Evolutionary conservation across 108 stramenopile species (phyloP), one percentile per base, ranked within the genome.

Genomic region (Chaetoceros tenuissimus): DNA sequence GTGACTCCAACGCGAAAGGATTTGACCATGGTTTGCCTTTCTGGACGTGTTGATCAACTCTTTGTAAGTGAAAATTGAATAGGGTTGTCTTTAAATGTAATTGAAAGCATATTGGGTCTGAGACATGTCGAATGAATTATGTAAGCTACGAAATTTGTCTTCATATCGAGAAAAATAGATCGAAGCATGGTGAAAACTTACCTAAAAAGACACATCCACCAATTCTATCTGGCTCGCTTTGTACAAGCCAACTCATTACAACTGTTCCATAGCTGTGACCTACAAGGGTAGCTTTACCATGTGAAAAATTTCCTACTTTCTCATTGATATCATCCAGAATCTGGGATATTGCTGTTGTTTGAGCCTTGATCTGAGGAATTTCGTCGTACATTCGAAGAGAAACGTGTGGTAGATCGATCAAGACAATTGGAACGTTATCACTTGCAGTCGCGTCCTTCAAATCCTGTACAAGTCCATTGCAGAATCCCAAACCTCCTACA

Each of bases 51-150:
- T 51, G 49, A 26, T 54, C 53, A 21, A 54, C 53, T 22, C 53
- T 17, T 17, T 54, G 26, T 25, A 54, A 29, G 25, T 54, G 53
- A 54, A 54, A 54, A 25, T 54, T 54, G 53, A 54, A 54, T 19
- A 54, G 53, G 5, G 21, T 54, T 29, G 26, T 29, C 25, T 8
- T 31, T 5, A 21, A 17, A 22, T 54, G 53, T 22, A 54, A 19
- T 25, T 54, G 53, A 22, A 54, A 54, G 17, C 16, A 17, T 18
- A 54, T 31, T n/a, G 53, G 53, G 29, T 54, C 53, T 51, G 49
- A 51, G 16, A 51, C 5, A 18, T 18, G 44, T 45, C 44, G 17
- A 18, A 17, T 45, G 18, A 45, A 18, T 17, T 18, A 18, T 45
- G 44, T 18, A 45, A 18, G 44, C 17, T 45, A 45, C 44, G 44